Evolutionary conservation across 1,284 basidiomycete species (phyloP), one percentile per base, ranked within the genome.

Genomic region (Wolfiporia cocos): DNA sequence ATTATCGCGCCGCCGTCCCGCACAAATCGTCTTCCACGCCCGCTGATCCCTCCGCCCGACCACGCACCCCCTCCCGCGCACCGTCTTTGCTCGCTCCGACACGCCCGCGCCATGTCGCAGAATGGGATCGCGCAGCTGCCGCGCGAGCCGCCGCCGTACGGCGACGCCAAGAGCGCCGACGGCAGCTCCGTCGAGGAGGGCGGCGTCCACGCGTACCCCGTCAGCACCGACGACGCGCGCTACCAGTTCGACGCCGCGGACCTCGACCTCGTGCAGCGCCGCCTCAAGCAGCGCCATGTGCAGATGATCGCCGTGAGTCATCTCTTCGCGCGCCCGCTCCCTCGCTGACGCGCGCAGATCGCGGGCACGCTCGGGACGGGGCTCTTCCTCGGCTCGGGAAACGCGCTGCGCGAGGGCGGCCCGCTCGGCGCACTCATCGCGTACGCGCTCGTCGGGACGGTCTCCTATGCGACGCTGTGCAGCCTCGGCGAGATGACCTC

Each of bases 341-440:
- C 5, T 26, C 17, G 11, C 24, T 19, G 21, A 14, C 18, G 18
- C 12, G 9, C 18, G 18, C 51, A 83, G 79, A 81, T 83, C 55
- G 81, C 81, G 42, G 83, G 83, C 28, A 83, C 79, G 23, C 76
- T 86, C 46, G 83, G 83, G 33, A 89, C 86, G 1, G 87, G 86
- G 57, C 70, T 90, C 17, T 92, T 93, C 69, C 70, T 92, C 32
- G 87, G 87, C 48, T 81, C 84, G 11, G 90, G 89, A 17, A 66
- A 71, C 41, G 71, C 80, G 3, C 66, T 85, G 12, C 53, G 59
- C 11, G 61, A 55, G 11, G 74, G 76, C 42, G 81, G 83, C 12
- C 83, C 76, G 33, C 60, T 73, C 34, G 83, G 75, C 44, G 78
- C 79, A 26, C 67, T 81, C 43, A 65, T 84, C 34, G 78, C 76